Base-by-base conservation (phyloP, 768 basidiomycete genomes). In the Leccinellum albellum region DNA sequence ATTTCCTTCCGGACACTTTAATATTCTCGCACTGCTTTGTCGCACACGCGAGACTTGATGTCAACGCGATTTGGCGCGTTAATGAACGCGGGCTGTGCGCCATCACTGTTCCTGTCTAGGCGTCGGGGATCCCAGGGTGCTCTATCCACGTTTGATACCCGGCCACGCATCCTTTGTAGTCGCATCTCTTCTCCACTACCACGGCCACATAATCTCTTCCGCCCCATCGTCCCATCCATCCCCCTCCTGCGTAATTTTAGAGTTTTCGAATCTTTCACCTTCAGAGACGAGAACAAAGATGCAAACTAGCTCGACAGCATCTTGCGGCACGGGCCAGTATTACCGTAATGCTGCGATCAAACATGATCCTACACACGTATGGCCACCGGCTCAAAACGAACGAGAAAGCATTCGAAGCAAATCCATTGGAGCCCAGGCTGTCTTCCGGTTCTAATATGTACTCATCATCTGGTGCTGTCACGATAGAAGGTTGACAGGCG, bases 1-100 rank as follows among this genome's bases (percentile, higher is more conserved):
- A 29, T 29, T 29, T n/a, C n/a, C n/a, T n/a, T n/a, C n/a, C n/a
- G n/a, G n/a, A n/a, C 31, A 20, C 23, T 20, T 20, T 24, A n/a
- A 33, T 23, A 13, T 50, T 9, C 21, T 6, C 49, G 31, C 61
- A 60, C 50, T 46, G 60, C 60, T 45, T 54, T 32, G 44, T 33
- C 37, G 47, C 51, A 53, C 21, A 32, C 58, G 46, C 50, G 45
- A 57, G 28, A 26, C 10, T 40, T 26, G 33, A 57, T 56, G 42
- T 44, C 55, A 56, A 6, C 45, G 31, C 31, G 48, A 51, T 40
- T 23, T 23, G 46, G 31, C 54, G 46, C 46, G 20, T 64, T 64
- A 54, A 63, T 64, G 24, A 54, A 57, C 6, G 3, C 29, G 31
- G 63, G 62, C 62, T 64, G 63, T 64, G 61, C n/a, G 23, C 20